These are phyloP conservation scores for Apiospora pterosperma DNA, from an alignment of 2,329 filamentous ascomycete species.

Conservation along the genomic window DNA sequence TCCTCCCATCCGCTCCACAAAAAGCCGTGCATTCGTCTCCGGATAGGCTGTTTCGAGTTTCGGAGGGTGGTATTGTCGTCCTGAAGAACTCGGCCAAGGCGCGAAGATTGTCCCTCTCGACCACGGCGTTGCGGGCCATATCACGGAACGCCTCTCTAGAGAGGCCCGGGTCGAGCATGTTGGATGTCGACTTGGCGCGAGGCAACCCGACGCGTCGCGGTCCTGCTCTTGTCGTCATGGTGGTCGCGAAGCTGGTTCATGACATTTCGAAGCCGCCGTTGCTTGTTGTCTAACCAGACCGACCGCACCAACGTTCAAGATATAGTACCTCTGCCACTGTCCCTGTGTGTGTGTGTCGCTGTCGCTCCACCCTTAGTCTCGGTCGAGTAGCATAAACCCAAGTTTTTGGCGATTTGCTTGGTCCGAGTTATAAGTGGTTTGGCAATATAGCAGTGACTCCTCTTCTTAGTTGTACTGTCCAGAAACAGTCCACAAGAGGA, in stretches of 20 bases:
- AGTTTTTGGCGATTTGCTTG: background rate
- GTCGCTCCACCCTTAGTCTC: background rate
- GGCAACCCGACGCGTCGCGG: conserved; percentile 15
- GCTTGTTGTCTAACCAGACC: background rate
- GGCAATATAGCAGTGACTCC: background rate
- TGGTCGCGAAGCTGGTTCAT: background rate
- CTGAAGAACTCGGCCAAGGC: conserved; percentile 19
- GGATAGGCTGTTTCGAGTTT: conserved; percentile 5
- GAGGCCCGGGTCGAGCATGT: conserved; percentile 16
- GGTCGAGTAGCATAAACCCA: background rate
- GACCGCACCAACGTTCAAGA: background rate
- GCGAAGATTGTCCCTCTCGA: conserved; percentile 15
- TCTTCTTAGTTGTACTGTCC: background rate
- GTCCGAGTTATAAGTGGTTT: background rate
- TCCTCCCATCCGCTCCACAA: conserved; percentile 5
- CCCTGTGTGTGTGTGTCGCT: background rate
- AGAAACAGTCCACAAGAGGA: background rate
- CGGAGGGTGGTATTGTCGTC: conserved; percentile 17
- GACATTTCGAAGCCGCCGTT: background rate
- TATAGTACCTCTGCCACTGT: background rate
- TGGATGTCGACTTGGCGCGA: conserved; percentile 24
- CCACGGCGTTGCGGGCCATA: conserved; percentile 12
- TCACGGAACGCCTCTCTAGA: conserved; percentile 5
- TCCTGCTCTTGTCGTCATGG: conserved; percentile 4
- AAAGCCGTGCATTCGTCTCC: conserved; percentile 14